These are phyloP conservation scores for Ceraceosorus guamensis DNA, from an alignment of 1,284 basidiomycete genomes.

Conservation along the genomic window DNA sequence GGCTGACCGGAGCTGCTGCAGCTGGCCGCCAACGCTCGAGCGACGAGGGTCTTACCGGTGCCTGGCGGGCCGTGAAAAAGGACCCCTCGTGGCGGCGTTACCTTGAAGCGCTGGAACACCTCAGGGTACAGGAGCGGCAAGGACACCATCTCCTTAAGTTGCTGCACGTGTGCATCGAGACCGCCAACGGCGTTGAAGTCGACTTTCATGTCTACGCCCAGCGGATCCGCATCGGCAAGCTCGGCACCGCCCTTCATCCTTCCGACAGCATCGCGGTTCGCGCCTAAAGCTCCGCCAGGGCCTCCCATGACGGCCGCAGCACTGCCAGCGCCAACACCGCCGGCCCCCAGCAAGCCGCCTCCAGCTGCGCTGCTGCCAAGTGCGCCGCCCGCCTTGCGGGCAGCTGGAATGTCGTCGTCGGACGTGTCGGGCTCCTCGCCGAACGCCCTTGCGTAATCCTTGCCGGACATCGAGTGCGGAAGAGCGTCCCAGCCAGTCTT, in stretches of 20 bases:
- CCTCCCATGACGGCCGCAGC: slow-evolving; percentile 8
- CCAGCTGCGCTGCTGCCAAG: slow-evolving; percentile 14
- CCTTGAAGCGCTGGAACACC: slow-evolving; percentile 87
- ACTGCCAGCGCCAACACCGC: slow-evolving; percentile 15
- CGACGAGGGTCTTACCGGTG: slow-evolving; percentile 52
- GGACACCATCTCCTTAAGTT: slow-evolving; percentile 96
- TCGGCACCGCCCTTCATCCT: slow-evolving; percentile 51
- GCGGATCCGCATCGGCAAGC: slow-evolving; percentile 91
- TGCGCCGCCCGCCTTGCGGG: slow-evolving; percentile 17
- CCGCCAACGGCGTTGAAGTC: slow-evolving; percentile 98
- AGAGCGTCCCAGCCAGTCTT: slow-evolving; percentile 34
- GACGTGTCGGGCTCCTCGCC: slow-evolving; percentile 39
- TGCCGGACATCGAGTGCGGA: slow-evolving; percentile 39
- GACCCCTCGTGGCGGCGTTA: slow-evolving; percentile 93
- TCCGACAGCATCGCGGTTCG: slow-evolving; percentile 22
- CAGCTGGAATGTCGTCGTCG: slow-evolving; percentile 32
- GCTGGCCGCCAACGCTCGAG: slow-evolving; percentile 86
- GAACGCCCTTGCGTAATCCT: slow-evolving; percentile 42
- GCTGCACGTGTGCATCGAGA: slow-evolving; percentile 89
- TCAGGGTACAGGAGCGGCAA: slow-evolving; percentile 93
- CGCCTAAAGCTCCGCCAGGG: slow-evolving; percentile 15
- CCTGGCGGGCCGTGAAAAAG: slow-evolving; percentile 62
- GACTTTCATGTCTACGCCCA: slow-evolving; percentile 86
- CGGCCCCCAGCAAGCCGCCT: slow-evolving; percentile 27
- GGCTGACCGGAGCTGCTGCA: slow-evolving; percentile 81